Base-by-base conservation (phyloP, 129 eudicot species). In the Pseudognaphalium luteoalbum region DNA sequence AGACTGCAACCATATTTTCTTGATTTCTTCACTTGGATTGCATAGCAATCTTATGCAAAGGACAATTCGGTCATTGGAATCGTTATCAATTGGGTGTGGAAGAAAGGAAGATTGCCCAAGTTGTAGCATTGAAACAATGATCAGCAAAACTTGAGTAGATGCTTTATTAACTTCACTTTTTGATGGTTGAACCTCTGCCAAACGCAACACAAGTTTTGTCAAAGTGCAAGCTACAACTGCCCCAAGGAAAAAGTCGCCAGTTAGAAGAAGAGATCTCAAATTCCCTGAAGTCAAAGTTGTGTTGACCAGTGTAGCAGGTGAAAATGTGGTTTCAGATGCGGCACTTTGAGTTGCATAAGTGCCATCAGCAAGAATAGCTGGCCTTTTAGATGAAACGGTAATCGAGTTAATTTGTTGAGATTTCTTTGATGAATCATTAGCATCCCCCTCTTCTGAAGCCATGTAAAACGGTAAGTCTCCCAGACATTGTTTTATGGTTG, bases 261-360 rank as follows among this genome's bases (percentile, higher is more conserved):
- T 81, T 44, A 94, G 88, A 68, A 94, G 87, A 76, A 94, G 88
- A 39, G 98, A 94, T 85, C 98, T 86, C 89, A 94, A 79, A 79
- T 91, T 91, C 67, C 90, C 97, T 4, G 93, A 76, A 71, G 90
- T 78, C 84, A 87, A 68, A 2, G 97, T 84, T 69, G 90, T 93
- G 58, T 94, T 90, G 59, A 89, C 93, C 59, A 91, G 89, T 19
- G 91, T 77, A n/a, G 96, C 93, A 42, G 96, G 92, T 22, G 97
- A 86, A 74, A 91, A 89, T 20, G 91, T 90, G 68, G 98, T 88
- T 82, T 94, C 97, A 63, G 92, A 86, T 33, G 98, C 96, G 58
- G 97, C 98, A 83, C 93, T 91, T 33, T 94, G 98, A 68, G 98
- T 94, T 33, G 98, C 97, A 71, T 94, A 94, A 20, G 98, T 94